phyloP scores from a whole-genome alignment of 129 eudicot genomes.

The Artemisia argyi region DNA sequence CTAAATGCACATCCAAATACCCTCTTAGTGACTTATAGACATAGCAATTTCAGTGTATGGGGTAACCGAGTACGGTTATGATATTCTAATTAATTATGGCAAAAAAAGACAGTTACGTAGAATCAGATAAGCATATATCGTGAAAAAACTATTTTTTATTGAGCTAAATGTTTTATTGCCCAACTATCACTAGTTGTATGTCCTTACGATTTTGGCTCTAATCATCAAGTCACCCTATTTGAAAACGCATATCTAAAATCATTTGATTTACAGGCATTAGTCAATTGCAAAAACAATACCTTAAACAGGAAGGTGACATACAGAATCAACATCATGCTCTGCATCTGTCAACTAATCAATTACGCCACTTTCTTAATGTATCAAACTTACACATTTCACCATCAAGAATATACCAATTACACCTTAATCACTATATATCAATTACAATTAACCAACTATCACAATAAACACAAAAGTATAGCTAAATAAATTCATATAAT shows the following conservation, averaged over 20 bases:
- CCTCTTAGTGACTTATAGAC: constrained; percentile 1
- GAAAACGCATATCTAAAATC: no score
- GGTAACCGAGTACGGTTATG: no score
- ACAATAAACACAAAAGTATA: no score
- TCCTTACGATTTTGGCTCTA: no score
- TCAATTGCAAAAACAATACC: background rate
- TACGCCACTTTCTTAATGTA: background rate
- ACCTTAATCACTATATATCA: background rate
- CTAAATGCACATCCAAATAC: background rate
- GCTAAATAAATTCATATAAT: no score
- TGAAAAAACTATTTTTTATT: no score
- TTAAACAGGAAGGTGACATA: constrained; percentile 8
- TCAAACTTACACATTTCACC: background rate
- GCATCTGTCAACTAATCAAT: background rate
- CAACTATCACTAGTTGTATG: no score
- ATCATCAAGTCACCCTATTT: no score
- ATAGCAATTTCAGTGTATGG: background rate
- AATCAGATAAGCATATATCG: background rate
- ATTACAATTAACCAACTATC: no score
- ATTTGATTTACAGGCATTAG: no score
- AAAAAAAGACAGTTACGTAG: background rate
- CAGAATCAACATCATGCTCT: constrained; percentile 12
- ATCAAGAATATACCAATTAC: background rate
- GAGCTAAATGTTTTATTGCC: no score
- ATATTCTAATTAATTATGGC: background rate